A percentile compares a stretch with the other conserved stretches of the same genome.
These are phyloP conservation scores for Marchantia polymorpha DNA, from an alignment of 225 moss, liverwort and hornwort genomes.

Conservation along the genomic window DNA sequence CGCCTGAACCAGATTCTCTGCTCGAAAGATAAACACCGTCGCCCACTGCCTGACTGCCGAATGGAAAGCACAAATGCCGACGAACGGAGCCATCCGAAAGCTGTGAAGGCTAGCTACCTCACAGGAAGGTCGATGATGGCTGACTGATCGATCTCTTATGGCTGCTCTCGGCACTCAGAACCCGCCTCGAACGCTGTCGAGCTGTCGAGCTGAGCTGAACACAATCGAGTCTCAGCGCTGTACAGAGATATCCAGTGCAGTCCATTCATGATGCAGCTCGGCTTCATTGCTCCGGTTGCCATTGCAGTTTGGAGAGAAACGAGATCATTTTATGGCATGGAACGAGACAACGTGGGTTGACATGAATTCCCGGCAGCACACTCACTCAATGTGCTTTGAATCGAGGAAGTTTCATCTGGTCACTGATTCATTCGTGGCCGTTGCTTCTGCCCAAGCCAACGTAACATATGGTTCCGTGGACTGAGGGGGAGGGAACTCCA, in stretches of 20 bases:
- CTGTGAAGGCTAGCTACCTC: not conserved
- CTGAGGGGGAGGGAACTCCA: too few relatives aligned
- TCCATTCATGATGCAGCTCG: not conserved
- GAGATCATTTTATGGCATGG: not conserved
- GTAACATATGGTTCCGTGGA: too few relatives aligned
- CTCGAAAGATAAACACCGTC: not conserved
- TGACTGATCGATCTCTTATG: too few relatives aligned
- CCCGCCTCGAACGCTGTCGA: not conserved
- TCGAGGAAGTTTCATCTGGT: not conserved
- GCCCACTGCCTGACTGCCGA: not conserved
- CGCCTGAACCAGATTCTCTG: too few relatives aligned
- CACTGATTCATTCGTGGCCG: not conserved
- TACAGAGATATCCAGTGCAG: not conserved
- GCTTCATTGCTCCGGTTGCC: not conserved
- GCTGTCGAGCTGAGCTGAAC: not conserved
- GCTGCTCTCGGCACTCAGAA: not conserved
- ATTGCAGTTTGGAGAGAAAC: not conserved
- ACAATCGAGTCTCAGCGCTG: not conserved
- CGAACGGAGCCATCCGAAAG: too few relatives aligned
- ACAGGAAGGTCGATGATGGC: not conserved
- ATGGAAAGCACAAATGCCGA: not conserved
- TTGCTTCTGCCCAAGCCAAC: too few relatives aligned
- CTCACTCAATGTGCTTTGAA: not conserved
- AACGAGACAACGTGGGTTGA: not conserved
- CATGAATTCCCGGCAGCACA: not conserved